Conservation (phyloP, 2,329 filamentous ascomycete species). For the Aspergillus flavus region DNA sequence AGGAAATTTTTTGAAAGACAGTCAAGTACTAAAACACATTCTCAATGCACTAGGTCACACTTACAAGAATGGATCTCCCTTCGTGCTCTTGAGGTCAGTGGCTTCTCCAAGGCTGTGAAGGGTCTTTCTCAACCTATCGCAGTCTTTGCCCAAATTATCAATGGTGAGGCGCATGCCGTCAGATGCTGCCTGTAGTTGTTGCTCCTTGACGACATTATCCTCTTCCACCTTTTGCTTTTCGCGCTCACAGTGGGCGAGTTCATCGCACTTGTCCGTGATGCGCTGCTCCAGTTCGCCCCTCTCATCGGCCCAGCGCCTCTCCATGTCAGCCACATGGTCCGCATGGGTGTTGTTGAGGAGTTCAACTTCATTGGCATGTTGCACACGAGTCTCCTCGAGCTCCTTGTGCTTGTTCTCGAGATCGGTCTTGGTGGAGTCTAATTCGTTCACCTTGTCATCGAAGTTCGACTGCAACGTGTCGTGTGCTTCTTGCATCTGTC, state of each 20-base stretch:
- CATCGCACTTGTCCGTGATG: constrained; percentile 46
- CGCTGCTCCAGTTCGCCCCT: constrained; percentile 34
- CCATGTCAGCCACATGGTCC: constrained; percentile 29
- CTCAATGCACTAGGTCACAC: constrained; percentile 39
- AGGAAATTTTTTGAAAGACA: constrained; percentile 16
- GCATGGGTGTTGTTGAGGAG: constrained; percentile 29
- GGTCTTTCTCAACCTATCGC: constrained; percentile 53
- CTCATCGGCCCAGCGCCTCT: constrained; percentile 37
- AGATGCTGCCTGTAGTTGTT: constrained; percentile 47
- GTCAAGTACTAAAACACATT: constrained; percentile 21
- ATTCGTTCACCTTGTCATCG: constrained; percentile 36
- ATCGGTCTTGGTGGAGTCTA: constrained; percentile 30
- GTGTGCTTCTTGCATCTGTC: constrained; percentile 42
- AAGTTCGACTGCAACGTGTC: constrained; percentile 39
- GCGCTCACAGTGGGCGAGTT: constrained; percentile 47
- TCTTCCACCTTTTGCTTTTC: constrained; percentile 47
- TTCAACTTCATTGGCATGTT: constrained; percentile 30
- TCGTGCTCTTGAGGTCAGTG: constrained; percentile 53
- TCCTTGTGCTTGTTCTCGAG: constrained; percentile 30
- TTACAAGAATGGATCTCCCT: constrained; percentile 55
- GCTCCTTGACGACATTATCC: constrained; percentile 49
- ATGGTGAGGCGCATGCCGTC: constrained; percentile 51
- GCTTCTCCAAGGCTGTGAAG: constrained; percentile 55
- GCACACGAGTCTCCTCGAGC: constrained; percentile 25
- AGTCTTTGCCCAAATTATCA: constrained; percentile 54